These are phyloP conservation scores for Backusella morwellensis DNA, from an alignment of 192 early-diverging fungal genomes.

Conservation along the genomic window DNA sequence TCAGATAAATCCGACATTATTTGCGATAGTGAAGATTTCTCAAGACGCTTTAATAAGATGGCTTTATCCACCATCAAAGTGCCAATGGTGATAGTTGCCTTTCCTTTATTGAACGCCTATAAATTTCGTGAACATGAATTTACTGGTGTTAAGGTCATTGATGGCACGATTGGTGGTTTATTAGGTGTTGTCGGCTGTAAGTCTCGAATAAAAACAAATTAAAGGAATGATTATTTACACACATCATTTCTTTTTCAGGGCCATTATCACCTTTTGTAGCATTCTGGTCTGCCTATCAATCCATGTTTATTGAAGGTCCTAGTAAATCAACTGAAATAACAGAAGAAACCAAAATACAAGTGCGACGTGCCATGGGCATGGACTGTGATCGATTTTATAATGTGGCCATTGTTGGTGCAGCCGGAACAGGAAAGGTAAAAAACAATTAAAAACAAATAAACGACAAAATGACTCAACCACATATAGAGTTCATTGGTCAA, in stretches of 20 bases:
- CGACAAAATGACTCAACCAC: neutral
- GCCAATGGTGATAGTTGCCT: constrained; percentile 37
- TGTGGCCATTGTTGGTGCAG: constrained; percentile 33
- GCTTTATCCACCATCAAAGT: constrained; percentile 30
- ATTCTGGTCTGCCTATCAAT: constrained; percentile 28
- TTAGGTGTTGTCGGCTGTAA: constrained; percentile 38
- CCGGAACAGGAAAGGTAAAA: constrained; percentile 39
- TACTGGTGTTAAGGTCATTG: constrained; percentile 32
- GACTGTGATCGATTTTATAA: constrained; percentile 37
- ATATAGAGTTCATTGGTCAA: constrained; percentile 36
- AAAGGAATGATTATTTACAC: neutral
- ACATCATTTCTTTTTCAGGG: constrained; percentile 10
- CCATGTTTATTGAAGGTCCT: constrained; percentile 27
- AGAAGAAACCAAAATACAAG: constrained; percentile 20
- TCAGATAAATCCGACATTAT: constrained; percentile 21
- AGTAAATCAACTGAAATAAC: constrained; percentile 23
- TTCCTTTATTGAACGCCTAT: constrained; percentile 35
- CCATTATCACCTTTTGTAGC: constrained; percentile 34
- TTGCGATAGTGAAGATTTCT: constrained; percentile 27
- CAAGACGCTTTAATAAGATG: constrained; percentile 27
- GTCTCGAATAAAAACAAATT: neutral
- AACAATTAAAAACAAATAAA: neutral
- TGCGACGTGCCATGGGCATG: constrained; percentile 24
- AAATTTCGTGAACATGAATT: constrained; percentile 31
- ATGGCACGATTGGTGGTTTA: constrained; percentile 33